phyloP scores from a whole-genome alignment of 2,329 filamentous ascomycete genomes.

The Ceratocystis papillata region DNA sequence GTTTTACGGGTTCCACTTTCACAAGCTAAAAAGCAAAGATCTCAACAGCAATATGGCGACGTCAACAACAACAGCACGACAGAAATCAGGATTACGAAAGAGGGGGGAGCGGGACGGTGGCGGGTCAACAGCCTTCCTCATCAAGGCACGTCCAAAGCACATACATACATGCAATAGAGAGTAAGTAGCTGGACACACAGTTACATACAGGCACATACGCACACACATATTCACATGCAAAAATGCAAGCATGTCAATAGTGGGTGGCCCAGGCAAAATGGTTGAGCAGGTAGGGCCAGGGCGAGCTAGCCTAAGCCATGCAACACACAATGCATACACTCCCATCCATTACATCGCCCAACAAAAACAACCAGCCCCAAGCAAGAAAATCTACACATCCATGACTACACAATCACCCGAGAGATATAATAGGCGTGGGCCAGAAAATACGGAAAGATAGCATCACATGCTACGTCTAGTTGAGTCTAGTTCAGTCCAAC shows the following conservation, averaged over 20 bases:
- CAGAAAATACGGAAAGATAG: background rate
- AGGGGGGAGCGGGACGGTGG: background rate
- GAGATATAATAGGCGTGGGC: background rate
- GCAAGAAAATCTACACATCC: background rate
- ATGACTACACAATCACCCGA: background rate
- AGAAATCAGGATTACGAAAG: conserved; percentile 9
- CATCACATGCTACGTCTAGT: no score
- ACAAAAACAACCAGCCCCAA: background rate
- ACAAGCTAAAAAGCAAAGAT: conserved; percentile 5
- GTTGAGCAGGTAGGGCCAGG: background rate
- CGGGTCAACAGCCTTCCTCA: background rate
- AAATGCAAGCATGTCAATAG: background rate
- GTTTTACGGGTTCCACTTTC: background rate
- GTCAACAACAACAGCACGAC: background rate
- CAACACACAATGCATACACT: background rate
- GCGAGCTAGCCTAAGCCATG: conserved; percentile 1
- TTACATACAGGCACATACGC: background rate
- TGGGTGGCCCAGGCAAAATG: background rate
- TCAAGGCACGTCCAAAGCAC: background rate
- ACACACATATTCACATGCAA: conserved; percentile 17
- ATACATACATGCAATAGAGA: background rate
- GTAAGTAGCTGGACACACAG: no score
- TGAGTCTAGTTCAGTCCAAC: background rate
- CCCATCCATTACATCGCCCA: background rate
- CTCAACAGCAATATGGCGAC: background rate